These are phyloP conservation scores for Lomentospora prolificans DNA, from an alignment of 2,329 filamentous ascomycete species.

Conservation along the genomic window DNA sequence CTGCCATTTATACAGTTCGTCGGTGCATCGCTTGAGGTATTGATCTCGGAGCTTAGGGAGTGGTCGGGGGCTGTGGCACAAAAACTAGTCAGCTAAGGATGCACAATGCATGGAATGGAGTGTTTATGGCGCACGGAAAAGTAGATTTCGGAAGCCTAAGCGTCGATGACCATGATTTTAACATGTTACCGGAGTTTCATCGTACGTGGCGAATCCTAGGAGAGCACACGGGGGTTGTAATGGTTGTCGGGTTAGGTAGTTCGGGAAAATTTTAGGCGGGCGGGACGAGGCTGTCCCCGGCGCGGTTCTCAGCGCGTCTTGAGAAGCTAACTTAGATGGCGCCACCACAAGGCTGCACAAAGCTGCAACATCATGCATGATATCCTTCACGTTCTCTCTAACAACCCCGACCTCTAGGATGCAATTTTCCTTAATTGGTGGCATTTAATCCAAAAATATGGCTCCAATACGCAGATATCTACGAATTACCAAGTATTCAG, in stretches of 20 bases:
- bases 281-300: not conserved
- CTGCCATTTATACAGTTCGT: slow-evolving; percentile 89
- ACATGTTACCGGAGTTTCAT: slow-evolving; percentile 21
- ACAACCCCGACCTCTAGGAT: not conserved
- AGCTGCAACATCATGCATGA: not conserved
- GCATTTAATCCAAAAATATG: too few species aligned
- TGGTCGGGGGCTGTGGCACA: slow-evolving; percentile 36
- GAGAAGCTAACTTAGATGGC: not conserved
- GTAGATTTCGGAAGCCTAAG: slow-evolving; percentile 65
- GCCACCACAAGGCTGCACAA: not conserved
- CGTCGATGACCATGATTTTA: slow-evolving; percentile 62
- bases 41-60: slow-evolving; percentile 36
- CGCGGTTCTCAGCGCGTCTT: not conserved
- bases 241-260: not conserved
- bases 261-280: slow-evolving; percentile 2
- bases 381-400: not conserved
- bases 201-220: not conserved
- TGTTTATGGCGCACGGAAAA: slow-evolving; percentile 55
- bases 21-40: slow-evolving; percentile 69
- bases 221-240: not conserved
- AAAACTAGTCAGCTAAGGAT: not conserved
- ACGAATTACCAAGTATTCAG: slow-evolving; percentile 83
- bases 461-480: slow-evolving; percentile 82
- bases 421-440: too few species aligned
- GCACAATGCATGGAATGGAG: too few species aligned